Base-by-base conservation (phyloP, 345 rosid genomes). In the Populus alba region DNA sequence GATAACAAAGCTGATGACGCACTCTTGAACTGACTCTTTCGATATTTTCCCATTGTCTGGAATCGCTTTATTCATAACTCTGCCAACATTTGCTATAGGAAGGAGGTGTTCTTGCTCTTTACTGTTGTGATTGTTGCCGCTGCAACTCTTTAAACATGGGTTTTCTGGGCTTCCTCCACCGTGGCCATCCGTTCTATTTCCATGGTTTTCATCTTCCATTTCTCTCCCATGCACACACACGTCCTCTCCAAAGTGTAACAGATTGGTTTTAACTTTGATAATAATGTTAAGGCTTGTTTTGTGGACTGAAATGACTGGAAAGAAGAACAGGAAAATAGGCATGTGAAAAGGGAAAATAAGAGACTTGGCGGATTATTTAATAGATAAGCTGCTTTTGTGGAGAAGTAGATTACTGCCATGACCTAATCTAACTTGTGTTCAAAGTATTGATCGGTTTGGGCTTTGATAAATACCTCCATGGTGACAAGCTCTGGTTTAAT, bases 121-220 rank as follows among this genome's bases (percentile, higher is more conserved):
- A 13, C 12, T 86, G 80, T 35, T 72, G 75, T 51, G 78, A 39
- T 38, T 75, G 75, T 37, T 74, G 74, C 62, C 63, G 47, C 79
- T 57, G 6, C 51, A 75, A 23, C 71, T 78, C 71, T 73, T 83
- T 38, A 78, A 80, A 77, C 88, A 85, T 45, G 91, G 92, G 78
- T 89, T 90, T 66, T 87, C 91, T 1, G 87, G 92, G 74, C 86
- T 88, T n/a, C 76, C 90, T 61, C 72, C 79, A 17, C 20, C 62
- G 0, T 67, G 63, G 55, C 43, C 83, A 68, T 71, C 81, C 35
- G 79, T 74, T 82, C 79, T 72, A 17, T 84, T 88, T 37, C 85
- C 87, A 55, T 86, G 89, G 73, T 65, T 80, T 39, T 90, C 94
- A 35, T 87, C 91, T 85, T 91, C 90, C 97, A 90, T 51, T 12